phyloP scores from a whole-genome alignment of 1,139 yeast genomes.

The Zygosaccharomyces pseudobailii region DNA sequence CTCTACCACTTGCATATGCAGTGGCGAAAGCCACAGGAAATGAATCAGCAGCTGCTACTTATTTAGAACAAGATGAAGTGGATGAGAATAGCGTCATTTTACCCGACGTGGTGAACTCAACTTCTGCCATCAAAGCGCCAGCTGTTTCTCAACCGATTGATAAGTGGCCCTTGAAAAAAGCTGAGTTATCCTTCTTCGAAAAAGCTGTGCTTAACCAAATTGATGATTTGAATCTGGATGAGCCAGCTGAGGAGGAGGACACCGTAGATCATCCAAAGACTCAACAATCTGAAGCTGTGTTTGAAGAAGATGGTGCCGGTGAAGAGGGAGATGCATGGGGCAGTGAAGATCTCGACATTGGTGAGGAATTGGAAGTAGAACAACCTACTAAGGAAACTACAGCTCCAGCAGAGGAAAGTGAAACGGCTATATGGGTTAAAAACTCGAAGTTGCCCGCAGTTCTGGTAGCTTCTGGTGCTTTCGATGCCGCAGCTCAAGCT shows the following conservation, averaged over 20 bases:
- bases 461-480: conserved; percentile 93
- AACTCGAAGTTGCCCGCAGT: conserved; percentile 90
- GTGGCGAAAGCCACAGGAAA: conserved; percentile 86
- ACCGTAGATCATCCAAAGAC: conserved; percentile 21
- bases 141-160: conserved; percentile 30
- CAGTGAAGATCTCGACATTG: conserved; percentile 62
- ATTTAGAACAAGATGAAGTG: conserved; percentile 64
- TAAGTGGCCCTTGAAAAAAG: conserved; percentile 81
- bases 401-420: conserved; percentile 44
- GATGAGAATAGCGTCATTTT: conserved; percentile 61
- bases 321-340: conserved; percentile 59
- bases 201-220: conserved; percentile 76
- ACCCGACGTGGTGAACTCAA: conserved; percentile 42
- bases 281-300: conserved; percentile 36
- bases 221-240: conserved; percentile 49
- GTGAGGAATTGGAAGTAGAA: conserved; percentile 53
- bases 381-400: conserved; percentile 42
- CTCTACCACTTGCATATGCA: conserved; percentile 87
- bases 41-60: conserved; percentile 64
- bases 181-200: conserved; percentile 76
- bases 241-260: conserved; percentile 31
- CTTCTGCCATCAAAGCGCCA: conserved; percentile 21
- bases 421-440: conserved; percentile 77
- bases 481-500: conserved; percentile 91
- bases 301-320: conserved; percentile 36